Evolutionary conservation across 2,329 filamentous ascomycete genomes (phyloP), one percentile per base, ranked within the genome.

Genomic region (Monilinia vaccinii-corymbosi): DNA sequence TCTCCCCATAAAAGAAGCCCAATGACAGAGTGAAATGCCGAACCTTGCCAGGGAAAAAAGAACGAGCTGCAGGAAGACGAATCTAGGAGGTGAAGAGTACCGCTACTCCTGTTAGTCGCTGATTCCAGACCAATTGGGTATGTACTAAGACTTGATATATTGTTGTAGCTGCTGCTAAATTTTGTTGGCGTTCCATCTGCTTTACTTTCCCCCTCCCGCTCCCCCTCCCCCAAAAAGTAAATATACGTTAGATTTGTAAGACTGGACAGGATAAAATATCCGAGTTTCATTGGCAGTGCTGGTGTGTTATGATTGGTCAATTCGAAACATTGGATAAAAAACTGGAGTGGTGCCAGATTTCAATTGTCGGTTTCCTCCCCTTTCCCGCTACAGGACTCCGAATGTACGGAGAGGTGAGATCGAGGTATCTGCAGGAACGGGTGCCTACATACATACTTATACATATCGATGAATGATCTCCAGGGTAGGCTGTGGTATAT

Each of bases 361-460:
- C 58, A 53, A 58, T 49, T 51, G 48, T 49, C 53, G 62, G 66
- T 62, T 65, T 59, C 28, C 38, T 59, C 66, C 60, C 60, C 62
- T 63, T 63, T 50, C 52, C 61, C 53, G 63, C 59, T 60, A 59
- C 49, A 51, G 60, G 25, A 6, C 25, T 28, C 25, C 62, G 50
- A 60, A 64, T 61, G 49, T 49, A 62, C 62, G 62, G 62, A 58
- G 62, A 49, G 59, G 58, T 50, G 45, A 65, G 64, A 69, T 66
- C 64, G 61, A 67, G 65, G 60, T 63, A 62, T 63, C 65, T 64
- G 68, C 68, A 69, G 66, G 61, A 65, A 63, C 68, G 68, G 67
- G 59, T 63, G 61, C 62, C 63, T 66, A 69, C 67, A 68, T 67
- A 63, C 64, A 67, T 63, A 67, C 60, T 60, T 61, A 52, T 60